phyloP scores from a whole-genome alignment of 805 yeast species.

The Wickerhamiella cacticola region DNA sequence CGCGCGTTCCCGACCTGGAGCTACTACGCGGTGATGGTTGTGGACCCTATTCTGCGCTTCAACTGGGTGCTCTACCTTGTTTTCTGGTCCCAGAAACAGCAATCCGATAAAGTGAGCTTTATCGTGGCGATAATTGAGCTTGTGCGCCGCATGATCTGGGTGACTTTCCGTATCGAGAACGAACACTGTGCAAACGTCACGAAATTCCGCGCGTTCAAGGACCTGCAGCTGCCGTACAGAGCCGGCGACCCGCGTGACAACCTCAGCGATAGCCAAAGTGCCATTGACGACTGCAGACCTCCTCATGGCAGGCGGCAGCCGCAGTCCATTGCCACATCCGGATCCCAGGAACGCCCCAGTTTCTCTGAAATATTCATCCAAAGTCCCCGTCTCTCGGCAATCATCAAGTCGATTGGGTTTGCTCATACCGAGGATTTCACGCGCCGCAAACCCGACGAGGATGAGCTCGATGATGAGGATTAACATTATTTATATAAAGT shows the following conservation, averaged over 20 bases:
- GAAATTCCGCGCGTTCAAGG: conserved; percentile 76
- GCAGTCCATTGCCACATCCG: too few species aligned
- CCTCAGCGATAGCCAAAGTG: not conserved
- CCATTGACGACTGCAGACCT: too few species aligned
- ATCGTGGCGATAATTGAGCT: conserved; percentile 73
- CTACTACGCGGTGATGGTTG: conserved; percentile 63
- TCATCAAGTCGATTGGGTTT: not conserved
- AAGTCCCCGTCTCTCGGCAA: not conserved
- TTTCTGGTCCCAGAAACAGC: conserved; percentile 65
- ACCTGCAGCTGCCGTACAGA: conserved; percentile 72
- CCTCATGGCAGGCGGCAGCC: too few species aligned
- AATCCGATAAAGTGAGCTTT: conserved; percentile 78
- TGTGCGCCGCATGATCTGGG: conserved; percentile 76
- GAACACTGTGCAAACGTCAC: conserved; percentile 89
- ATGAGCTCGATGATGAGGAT: conserved; percentile 28
- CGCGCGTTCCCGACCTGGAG: conserved; percentile 41
- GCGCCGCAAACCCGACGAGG: conserved; percentile 19
- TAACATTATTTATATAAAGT: conserved; percentile 14
- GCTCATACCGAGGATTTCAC: conserved; percentile 25
- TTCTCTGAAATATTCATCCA: not conserved
- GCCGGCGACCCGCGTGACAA: conserved; percentile 24
- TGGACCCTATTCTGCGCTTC: conserved; percentile 65
- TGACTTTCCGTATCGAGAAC: conserved; percentile 85
- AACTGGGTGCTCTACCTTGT: conserved; percentile 88
- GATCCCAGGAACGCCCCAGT: not conserved